Evolutionary conservation across 176 grass and related monocot genomes (phyloP).

Genomic region (Triticum turgidum): DNA sequence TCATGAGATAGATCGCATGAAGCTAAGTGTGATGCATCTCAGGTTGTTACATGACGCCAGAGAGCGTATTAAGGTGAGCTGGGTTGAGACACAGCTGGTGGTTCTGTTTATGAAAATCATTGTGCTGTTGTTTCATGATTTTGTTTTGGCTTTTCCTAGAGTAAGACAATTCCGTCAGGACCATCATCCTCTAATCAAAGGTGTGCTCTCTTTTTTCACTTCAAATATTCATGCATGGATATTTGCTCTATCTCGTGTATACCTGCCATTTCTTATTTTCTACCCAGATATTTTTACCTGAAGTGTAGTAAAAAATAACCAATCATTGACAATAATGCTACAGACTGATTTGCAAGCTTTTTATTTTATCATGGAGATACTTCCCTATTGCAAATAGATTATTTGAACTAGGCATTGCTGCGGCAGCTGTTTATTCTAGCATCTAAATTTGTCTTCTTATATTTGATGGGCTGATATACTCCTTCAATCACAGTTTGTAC

Average conservation of each 20-base stretch:
- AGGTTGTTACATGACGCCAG: slow-evolving; percentile 59
- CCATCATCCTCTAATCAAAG: slow-evolving; percentile 45
- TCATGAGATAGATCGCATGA: slow-evolving; percentile 47
- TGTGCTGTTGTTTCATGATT: not conserved
- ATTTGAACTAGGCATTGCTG: slow-evolving; percentile 8
- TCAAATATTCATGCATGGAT: slow-evolving; percentile 2
- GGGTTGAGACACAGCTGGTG: not conserved
- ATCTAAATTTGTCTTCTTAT: not conserved
- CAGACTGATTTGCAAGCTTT: not conserved
- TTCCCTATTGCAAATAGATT: not conserved
- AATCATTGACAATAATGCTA: not conserved
- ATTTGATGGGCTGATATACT: slow-evolving; percentile 8
- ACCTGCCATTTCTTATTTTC: not conserved
- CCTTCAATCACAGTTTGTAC: not conserved
- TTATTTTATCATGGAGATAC: not conserved
- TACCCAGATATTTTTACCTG: not conserved
- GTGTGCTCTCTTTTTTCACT: slow-evolving; percentile 23
- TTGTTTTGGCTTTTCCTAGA: slow-evolving; percentile 37
- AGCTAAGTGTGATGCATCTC: slow-evolving; percentile 51
- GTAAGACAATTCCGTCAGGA: slow-evolving; percentile 28
- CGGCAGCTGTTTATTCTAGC: not conserved
- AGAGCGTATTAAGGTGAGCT: slow-evolving; percentile 33
- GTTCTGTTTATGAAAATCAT: slow-evolving; percentile 11
- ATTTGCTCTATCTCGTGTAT: not conserved
- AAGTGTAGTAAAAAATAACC: not conserved